Evolutionary conservation across 768 basidiomycete species (phyloP).

Genomic region (Panus rudis): DNA sequence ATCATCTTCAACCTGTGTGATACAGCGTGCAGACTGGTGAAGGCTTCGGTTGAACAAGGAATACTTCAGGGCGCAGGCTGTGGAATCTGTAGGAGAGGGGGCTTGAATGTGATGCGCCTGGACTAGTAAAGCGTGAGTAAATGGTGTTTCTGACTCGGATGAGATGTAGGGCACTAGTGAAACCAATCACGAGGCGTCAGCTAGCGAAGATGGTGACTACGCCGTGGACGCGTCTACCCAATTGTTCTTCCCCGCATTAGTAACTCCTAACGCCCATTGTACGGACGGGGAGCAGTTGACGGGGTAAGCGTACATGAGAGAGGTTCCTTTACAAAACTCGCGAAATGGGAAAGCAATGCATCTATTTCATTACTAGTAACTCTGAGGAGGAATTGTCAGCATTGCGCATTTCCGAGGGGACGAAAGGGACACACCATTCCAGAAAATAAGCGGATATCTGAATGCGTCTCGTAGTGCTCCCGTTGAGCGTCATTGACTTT

Average conservation of each 20-base stretch:
- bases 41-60: too few species aligned
- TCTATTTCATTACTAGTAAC: constrained; percentile 8
- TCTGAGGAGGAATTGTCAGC: constrained; percentile 4
- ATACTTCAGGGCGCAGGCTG: too few species aligned
- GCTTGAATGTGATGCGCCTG: too few species aligned
- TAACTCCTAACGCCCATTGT: constrained; percentile 16
- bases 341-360: background rate
- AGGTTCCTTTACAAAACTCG: background rate
- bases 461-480: constrained; percentile 40
- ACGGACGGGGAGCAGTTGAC: constrained; percentile 19
- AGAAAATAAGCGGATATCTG: constrained; percentile 35
- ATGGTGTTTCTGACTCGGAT: too few species aligned
- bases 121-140: too few species aligned
- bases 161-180: too few species aligned
- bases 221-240: too few species aligned
- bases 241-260: constrained; percentile 20
- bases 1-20: too few species aligned
- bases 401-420: constrained; percentile 6
- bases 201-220: too few species aligned
- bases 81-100: too few species aligned
- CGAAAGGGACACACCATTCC: constrained; percentile 33
- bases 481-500: constrained; percentile 36
- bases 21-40: too few species aligned
- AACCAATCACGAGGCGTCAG: too few species aligned
- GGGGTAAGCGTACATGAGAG: constrained; percentile 9